phyloP scores from a whole-genome alignment of 495 filamentous ascomycete species.

The Parachaetomium inaequale region DNA sequence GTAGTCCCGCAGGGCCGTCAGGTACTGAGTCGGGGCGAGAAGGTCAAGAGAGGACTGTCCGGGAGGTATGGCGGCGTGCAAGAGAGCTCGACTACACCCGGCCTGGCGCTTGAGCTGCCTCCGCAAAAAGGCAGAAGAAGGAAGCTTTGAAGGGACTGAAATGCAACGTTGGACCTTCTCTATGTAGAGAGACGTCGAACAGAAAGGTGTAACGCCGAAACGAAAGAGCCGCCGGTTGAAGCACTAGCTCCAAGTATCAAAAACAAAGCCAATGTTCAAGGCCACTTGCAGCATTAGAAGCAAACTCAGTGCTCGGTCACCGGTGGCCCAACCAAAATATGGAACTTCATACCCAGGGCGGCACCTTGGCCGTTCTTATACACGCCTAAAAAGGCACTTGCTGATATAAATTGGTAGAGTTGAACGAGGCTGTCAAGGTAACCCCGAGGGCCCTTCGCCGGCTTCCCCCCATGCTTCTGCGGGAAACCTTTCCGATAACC shows the following conservation, averaged over 20 bases:
- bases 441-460: neutral
- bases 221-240: too few relatives aligned
- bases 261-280: neutral
- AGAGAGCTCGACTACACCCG: constrained; percentile 56
- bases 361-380: neutral
- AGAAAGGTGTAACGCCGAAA: too few relatives aligned
- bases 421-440: neutral
- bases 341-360: neutral
- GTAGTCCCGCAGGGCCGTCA: constrained; percentile 58
- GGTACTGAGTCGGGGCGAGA: constrained; percentile 57
- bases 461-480: neutral
- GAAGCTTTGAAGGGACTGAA: too few relatives aligned
- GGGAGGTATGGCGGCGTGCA: constrained; percentile 66
- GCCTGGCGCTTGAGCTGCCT: constrained; percentile 33
- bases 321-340: neutral
- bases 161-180: too few relatives aligned
- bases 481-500: neutral
- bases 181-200: too few relatives aligned
- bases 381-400: neutral
- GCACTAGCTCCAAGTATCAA: neutral
- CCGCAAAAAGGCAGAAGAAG: neutral
- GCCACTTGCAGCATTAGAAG: neutral
- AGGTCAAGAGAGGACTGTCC: constrained; percentile 61
- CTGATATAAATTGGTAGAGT: neutral
- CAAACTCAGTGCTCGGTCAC: neutral